Evolutionary conservation across 2,329 filamentous ascomycete species (phyloP).

Genomic region (Hymenoscyphus infarciens): DNA sequence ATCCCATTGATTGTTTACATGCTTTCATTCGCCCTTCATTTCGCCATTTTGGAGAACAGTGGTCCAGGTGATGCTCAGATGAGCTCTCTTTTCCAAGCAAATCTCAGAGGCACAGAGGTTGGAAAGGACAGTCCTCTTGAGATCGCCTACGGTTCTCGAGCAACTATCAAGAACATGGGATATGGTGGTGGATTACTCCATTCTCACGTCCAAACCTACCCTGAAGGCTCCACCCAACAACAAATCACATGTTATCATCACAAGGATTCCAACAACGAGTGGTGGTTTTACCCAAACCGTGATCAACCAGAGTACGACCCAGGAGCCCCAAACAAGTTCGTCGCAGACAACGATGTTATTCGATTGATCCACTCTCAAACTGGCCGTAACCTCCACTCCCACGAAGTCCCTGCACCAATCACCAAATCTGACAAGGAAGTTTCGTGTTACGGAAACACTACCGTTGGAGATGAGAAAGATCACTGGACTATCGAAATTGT

Average conservation of each 20-base stretch:
- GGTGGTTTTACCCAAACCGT: slow-evolving; percentile 97
- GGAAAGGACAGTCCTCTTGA: slow-evolving; percentile 93
- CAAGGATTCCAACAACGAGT: slow-evolving; percentile 99
- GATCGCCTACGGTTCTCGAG: slow-evolving; percentile 81
- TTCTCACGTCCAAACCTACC: slow-evolving; percentile 94
- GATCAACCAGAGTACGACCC: slow-evolving; percentile 67
- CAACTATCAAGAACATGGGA: slow-evolving; percentile 98
- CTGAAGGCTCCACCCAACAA: slow-evolving; percentile 89
- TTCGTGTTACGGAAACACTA: slow-evolving; percentile 92
- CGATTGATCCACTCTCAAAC: slow-evolving; percentile 93
- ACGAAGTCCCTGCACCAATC: slow-evolving; percentile 82
- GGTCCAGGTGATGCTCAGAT: slow-evolving; percentile 99
- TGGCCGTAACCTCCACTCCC: slow-evolving; percentile 94
- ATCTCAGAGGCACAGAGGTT: slow-evolving; percentile 88
- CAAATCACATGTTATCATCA: slow-evolving; percentile 99
- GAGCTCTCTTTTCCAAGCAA: slow-evolving; percentile 98
- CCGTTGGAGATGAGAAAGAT: slow-evolving; percentile 94
- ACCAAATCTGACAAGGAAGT: slow-evolving; percentile 90
- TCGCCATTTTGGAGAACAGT: slow-evolving; percentile 86
- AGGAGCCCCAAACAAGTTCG: slow-evolving; percentile 67
- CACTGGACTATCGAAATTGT: slow-evolving; percentile 95
- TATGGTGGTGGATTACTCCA: slow-evolving; percentile 95
- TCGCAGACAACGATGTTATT: slow-evolving; percentile 73
- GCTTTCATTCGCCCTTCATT: slow-evolving; percentile 93
- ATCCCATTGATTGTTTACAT: slow-evolving; percentile 90